Evolutionary conservation across 805 yeast species (phyloP).

Genomic region (Starmerella vitae): DNA sequence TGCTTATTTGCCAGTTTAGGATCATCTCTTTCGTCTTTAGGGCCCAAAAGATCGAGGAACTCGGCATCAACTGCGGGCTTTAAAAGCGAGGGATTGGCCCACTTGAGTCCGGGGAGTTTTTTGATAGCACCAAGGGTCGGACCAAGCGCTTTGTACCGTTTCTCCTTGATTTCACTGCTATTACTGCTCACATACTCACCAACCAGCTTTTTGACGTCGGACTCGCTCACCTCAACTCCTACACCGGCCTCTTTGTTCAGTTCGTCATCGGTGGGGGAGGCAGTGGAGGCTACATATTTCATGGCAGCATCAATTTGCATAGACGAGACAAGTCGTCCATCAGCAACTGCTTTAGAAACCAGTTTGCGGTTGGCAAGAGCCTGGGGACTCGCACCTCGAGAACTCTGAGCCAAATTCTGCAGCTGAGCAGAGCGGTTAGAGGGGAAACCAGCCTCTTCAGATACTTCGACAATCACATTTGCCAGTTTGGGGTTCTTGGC

Average conservation of each 20-base stretch:
- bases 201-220: conserved; percentile 48
- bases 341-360: conserved; percentile 48
- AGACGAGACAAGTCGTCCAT: conserved; percentile 48
- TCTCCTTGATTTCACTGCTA: conserved; percentile 45
- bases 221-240: conserved; percentile 59
- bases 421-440: conserved; percentile 48
- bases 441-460: conserved; percentile 34
- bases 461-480: conserved; percentile 47
- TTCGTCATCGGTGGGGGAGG: conserved; percentile 33
- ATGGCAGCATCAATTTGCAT: conserved; percentile 66
- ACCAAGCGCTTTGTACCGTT: conserved; percentile 72
- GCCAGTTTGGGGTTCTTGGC: conserved; percentile 77
- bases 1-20: conserved; percentile 28
- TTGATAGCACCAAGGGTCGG: conserved; percentile 63
- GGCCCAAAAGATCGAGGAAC: conserved; percentile 64
- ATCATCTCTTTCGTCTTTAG: conserved; percentile 86
- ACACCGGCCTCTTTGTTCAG: conserved; percentile 57
- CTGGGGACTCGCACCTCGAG: conserved; percentile 37
- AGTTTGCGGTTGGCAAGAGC: conserved; percentile 33
- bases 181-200: conserved; percentile 44
- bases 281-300: conserved; percentile 48
- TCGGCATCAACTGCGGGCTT: conserved; percentile 77
- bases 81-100: conserved; percentile 82
- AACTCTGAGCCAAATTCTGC: conserved; percentile 62
- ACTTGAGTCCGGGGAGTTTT: conserved; percentile 59